Evolutionary conservation across 148 eudicot genomes (phyloP).

Genomic region (Mesembryanthemum crystallinum): DNA sequence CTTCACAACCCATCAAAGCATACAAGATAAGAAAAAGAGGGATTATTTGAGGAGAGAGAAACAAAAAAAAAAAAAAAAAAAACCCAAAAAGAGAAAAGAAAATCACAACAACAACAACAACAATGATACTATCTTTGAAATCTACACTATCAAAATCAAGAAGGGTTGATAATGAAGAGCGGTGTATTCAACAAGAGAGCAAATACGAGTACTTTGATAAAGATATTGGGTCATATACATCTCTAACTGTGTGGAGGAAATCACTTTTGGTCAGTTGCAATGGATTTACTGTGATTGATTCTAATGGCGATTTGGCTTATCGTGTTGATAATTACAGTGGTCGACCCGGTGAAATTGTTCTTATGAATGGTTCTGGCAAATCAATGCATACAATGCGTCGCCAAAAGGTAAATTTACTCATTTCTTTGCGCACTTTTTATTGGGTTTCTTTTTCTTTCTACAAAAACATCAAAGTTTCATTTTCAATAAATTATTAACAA

Average conservation of each 20-base stretch:
- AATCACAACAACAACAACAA: background rate
- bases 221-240: constrained; percentile 15
- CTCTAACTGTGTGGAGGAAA: constrained; percentile 80
- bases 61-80: background rate
- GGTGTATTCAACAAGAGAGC: constrained; percentile 1
- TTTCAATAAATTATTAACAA: too few relatives aligned
- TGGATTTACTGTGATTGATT: constrained; percentile 76
- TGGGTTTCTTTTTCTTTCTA: too few relatives aligned
- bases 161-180: too few relatives aligned
- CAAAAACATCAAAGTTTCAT: too few relatives aligned
- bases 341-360: constrained; percentile 46
- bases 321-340: constrained; percentile 73
- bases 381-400: constrained; percentile 56
- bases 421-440: too few relatives aligned
- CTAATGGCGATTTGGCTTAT: constrained; percentile 50
- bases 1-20: background rate
- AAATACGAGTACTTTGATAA: background rate
- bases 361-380: constrained; percentile 73
- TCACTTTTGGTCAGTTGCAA: constrained; percentile 58
- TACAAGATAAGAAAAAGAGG: background rate
- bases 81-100: constrained; percentile 3
- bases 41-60: too few relatives aligned
- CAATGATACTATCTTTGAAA: constrained; percentile 35
- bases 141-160: constrained; percentile 3
- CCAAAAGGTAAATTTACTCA: constrained; percentile 46